A percentile compares a stretch with the other conserved stretches of the same genome.
These are phyloP conservation scores for Colletotrichum camelliae DNA, from an alignment of 2,329 filamentous ascomycete genomes.

Conservation along the genomic window DNA sequence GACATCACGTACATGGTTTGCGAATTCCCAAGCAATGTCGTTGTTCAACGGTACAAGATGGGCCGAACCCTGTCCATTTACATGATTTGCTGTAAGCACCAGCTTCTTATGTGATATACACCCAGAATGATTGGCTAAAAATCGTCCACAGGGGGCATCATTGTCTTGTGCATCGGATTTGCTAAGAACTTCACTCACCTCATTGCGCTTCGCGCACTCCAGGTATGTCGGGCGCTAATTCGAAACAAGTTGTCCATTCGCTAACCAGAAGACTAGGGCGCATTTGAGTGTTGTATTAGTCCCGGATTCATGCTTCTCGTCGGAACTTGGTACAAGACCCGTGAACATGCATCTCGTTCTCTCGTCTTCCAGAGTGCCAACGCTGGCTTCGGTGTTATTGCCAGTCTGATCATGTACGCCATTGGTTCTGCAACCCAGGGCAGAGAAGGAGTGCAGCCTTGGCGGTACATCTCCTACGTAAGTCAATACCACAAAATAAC, in stretches of 20 bases:
- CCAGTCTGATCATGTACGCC: constrained; percentile 39
- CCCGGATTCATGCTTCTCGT: constrained; percentile 43
- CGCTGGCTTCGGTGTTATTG: constrained; percentile 40
- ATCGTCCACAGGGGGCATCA: constrained; percentile 25
- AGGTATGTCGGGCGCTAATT: constrained; percentile 13
- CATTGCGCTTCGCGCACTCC: constrained; percentile 37
- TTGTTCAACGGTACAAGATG: constrained; percentile 35
- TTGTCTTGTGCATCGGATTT: constrained; percentile 42
- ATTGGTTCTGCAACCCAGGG: constrained; percentile 36
- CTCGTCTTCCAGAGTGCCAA: constrained; percentile 19
- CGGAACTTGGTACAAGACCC: constrained; percentile 41
- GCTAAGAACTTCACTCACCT: constrained; percentile 42
- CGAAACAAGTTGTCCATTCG: background rate
- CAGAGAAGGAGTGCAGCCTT: constrained; percentile 35
- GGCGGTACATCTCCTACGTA: constrained; percentile 43
- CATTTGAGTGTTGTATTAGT: constrained; percentile 43
- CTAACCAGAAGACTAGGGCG: constrained; percentile 15
- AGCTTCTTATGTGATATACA: background rate
- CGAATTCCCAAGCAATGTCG: constrained; percentile 36
- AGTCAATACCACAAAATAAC: background rate
- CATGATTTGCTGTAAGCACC: constrained; percentile 23
- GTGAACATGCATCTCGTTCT: constrained; percentile 30
- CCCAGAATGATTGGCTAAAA: background rate
- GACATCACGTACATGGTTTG: constrained; percentile 34
- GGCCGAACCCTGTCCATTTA: constrained; percentile 13